A percentile compares a stretch with the other conserved stretches of the same genome.
These are phyloP conservation scores for Zymoseptoria passerinii DNA, from an alignment of 2,329 filamentous ascomycete species.

Conservation along the genomic window DNA sequence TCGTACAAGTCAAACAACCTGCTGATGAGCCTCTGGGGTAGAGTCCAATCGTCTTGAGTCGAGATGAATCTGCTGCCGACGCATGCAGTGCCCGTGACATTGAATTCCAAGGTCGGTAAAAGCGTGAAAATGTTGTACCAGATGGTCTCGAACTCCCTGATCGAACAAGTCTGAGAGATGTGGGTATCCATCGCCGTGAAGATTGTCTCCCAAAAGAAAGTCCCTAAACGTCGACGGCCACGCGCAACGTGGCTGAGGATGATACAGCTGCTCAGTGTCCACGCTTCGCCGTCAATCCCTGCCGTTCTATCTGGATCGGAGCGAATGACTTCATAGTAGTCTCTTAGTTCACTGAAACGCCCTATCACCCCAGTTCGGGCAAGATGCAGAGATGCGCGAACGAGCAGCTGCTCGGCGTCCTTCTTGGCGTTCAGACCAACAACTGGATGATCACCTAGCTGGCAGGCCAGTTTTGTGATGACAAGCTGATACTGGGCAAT, in stretches of 20 bases:
- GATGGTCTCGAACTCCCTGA: constrained; percentile 30
- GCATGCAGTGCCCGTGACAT: constrained; percentile 40
- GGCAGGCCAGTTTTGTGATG: constrained; percentile 25
- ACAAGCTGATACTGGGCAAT: constrained; percentile 22
- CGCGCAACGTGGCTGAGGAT: constrained; percentile 33
- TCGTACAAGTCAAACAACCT: constrained; percentile 43
- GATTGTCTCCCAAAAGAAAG: constrained; percentile 42
- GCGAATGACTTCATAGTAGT: constrained; percentile 40
- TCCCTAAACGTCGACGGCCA: background rate
- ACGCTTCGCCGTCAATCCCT: constrained; percentile 40
- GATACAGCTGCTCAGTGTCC: constrained; percentile 40
- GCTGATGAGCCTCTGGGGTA: constrained; percentile 39
- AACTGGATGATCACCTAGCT: constrained; percentile 26
- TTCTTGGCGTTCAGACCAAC: constrained; percentile 10
- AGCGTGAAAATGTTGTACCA: constrained; percentile 44
- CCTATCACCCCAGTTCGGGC: constrained; percentile 25
- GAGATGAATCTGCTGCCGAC: constrained; percentile 34
- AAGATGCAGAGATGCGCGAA: constrained; percentile 30
- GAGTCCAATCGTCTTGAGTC: constrained; percentile 42
- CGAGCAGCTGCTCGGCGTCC: constrained; percentile 28
- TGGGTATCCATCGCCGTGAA: constrained; percentile 27
- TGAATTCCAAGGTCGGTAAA: constrained; percentile 47
- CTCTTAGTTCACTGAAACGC: constrained; percentile 28
- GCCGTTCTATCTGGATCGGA: constrained; percentile 35
- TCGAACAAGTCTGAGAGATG: constrained; percentile 10